phyloP scores from a whole-genome alignment of 225 moss, liverwort and hornwort species.

The Rhytidiadelphus loreus region DNA sequence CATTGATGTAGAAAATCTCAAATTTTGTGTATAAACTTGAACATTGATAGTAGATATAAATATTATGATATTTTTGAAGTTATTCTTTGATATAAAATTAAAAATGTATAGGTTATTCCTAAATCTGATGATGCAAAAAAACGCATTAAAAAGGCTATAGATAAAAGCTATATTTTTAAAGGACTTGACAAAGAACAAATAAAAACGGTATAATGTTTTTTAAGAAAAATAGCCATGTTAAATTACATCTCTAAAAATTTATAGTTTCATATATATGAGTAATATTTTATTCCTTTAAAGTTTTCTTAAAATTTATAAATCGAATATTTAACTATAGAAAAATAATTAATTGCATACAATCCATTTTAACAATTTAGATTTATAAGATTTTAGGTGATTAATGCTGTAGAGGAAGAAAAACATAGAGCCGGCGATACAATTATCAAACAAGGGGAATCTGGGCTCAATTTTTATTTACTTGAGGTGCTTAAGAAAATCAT shows the following conservation, averaged over 20 bases:
- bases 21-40: background rate
- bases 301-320: background rate
- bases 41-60: no score
- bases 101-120: constrained; percentile 24
- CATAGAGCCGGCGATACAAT: constrained; percentile 42
- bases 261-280: no score
- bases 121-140: constrained; percentile 57
- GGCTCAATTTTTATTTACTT: constrained; percentile 61
- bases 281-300: no score
- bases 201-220: constrained; percentile 6
- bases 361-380: background rate
- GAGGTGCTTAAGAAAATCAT: constrained; percentile 28
- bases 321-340: no score
- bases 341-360: background rate
- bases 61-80: background rate
- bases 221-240: no score
- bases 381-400: constrained; percentile 36
- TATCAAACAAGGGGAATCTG: constrained; percentile 76
- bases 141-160: constrained; percentile 44
- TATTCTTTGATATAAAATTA: background rate
- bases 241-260: background rate
- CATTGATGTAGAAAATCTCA: background rate
- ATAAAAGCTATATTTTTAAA: constrained; percentile 72
- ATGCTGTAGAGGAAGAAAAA: constrained; percentile 73
- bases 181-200: constrained; percentile 78